phyloP scores from a whole-genome alignment of 495 filamentous ascomycete genomes.

The Hypomontagnella monticulosa region DNA sequence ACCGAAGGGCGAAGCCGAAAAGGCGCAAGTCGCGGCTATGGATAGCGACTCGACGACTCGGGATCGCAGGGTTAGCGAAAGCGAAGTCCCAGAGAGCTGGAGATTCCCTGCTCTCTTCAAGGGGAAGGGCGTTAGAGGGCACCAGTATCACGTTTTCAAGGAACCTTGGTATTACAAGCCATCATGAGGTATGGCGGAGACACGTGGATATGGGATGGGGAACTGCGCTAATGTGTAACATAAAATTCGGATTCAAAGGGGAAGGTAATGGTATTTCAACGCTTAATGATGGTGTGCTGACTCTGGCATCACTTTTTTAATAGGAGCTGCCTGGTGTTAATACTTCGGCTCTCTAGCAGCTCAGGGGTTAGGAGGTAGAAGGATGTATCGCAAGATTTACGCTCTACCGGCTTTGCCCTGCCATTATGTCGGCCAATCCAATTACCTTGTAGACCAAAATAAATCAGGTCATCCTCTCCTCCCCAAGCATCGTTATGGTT shows the following conservation, averaged over 20 bases:
- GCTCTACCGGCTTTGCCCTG: too few species aligned
- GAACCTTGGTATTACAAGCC: conserved; percentile 78
- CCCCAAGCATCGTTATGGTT: too few species aligned
- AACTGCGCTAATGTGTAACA: conserved; percentile 18
- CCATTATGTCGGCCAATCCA: too few species aligned
- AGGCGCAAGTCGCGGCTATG: conserved; percentile 54
- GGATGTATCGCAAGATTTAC: too few species aligned
- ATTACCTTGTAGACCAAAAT: too few species aligned
- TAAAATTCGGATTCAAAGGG: conserved; percentile 7
- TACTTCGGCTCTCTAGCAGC: too few species aligned
- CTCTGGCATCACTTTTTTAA: not conserved
- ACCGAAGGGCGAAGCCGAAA: conserved; percentile 71
- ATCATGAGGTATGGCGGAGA: conserved; percentile 16
- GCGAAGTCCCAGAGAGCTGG: conserved; percentile 77
- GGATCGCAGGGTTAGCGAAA: conserved; percentile 60
- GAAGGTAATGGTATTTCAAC: conserved; percentile 14
- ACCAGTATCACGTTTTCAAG: conserved; percentile 95
- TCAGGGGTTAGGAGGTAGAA: too few species aligned
- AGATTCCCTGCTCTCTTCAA: conserved; percentile 90
- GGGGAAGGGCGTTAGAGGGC: conserved; percentile 86
- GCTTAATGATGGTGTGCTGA: conserved; percentile 12
- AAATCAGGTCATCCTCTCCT: too few species aligned
- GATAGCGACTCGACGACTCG: conserved; percentile 40
- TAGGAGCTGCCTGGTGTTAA: too few species aligned
- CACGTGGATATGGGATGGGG: conserved; percentile 9